These are phyloP conservation scores for Chlamydomonas urium DNA, from an alignment of 139 green algal genomes.

Conservation along the genomic window DNA sequence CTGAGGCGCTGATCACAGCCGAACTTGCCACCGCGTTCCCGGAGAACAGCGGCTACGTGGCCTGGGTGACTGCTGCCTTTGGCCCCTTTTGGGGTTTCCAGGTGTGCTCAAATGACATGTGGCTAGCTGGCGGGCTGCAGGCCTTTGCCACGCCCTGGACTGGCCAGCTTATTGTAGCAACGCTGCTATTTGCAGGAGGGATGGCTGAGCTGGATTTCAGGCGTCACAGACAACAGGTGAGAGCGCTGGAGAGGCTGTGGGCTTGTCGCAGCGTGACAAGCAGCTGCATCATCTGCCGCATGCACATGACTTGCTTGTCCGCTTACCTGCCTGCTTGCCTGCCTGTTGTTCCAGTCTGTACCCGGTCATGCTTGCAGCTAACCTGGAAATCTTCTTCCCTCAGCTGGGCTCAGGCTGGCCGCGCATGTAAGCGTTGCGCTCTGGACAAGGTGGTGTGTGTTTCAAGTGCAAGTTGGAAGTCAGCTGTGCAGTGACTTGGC, in stretches of 20 bases:
- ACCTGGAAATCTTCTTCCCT: conserved; percentile 73
- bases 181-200: conserved; percentile 82
- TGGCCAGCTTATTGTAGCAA: too few species aligned
- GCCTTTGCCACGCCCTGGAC: too few species aligned
- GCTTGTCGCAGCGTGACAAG: too few species aligned
- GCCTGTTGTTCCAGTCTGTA: conserved; percentile 65
- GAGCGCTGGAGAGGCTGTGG: not conserved
- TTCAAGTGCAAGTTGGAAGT: too few species aligned
- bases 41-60: conserved; percentile 91
- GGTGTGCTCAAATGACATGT: conserved; percentile 7
- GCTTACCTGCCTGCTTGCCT: not conserved
- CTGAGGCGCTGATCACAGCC: conserved; percentile 90
- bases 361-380: conserved; percentile 91
- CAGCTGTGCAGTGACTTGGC: too few species aligned
- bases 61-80: conserved; percentile 95
- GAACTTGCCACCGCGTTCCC: conserved; percentile 92
- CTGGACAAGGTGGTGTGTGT: not conserved
- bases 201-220: conserved; percentile 82
- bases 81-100: conserved; percentile 96
- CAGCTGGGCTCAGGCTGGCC: conserved; percentile 37
- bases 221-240: conserved; percentile 85
- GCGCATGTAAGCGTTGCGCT: conserved; percentile 24
- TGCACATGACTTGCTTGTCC: not conserved
- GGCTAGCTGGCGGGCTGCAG: not conserved
- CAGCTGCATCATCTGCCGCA: not conserved